phyloP scores from a whole-genome alignment of 2,329 filamentous ascomycete species.

The Sphaceloma murrayae region DNA sequence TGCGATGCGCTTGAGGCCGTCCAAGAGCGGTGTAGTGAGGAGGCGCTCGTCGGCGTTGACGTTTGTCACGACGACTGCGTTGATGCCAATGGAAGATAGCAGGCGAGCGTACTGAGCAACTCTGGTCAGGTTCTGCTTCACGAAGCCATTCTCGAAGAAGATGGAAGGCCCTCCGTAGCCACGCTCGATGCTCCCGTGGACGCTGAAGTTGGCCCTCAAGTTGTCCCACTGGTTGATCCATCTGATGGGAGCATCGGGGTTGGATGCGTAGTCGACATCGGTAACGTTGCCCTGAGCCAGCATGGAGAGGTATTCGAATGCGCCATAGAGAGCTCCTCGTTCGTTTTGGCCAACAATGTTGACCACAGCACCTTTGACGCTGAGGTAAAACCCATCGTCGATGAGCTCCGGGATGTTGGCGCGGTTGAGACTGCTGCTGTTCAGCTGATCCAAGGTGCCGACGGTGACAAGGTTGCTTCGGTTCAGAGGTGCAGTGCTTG shows the following conservation, averaged over 20 bases:
- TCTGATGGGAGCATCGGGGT: constrained; percentile 52
- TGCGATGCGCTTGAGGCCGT: constrained; percentile 53
- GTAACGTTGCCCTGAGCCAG: constrained; percentile 52
- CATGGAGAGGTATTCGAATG: constrained; percentile 58
- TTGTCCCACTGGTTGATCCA: constrained; percentile 72
- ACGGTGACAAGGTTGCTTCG: constrained; percentile 37
- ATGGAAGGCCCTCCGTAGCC: constrained; percentile 60
- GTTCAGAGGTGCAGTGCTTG: too few species aligned
- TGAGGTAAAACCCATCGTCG: constrained; percentile 54
- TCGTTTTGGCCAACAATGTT: constrained; percentile 57
- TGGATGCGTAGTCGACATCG: constrained; percentile 40
- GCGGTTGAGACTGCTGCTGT: constrained; percentile 28
- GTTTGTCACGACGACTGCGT: constrained; percentile 60
- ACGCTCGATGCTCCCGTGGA: constrained; percentile 54
- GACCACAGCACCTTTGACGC: constrained; percentile 38
- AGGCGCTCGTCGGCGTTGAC: constrained; percentile 58
- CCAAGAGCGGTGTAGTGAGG: constrained; percentile 48
- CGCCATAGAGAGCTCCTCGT: constrained; percentile 57
- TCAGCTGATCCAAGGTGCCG: constrained; percentile 41
- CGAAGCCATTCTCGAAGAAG: constrained; percentile 52
- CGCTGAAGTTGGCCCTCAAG: constrained; percentile 29
- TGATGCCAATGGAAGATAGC: constrained; percentile 56
- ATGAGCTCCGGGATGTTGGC: constrained; percentile 35
- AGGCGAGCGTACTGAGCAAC: constrained; percentile 55
- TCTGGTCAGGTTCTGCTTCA: constrained; percentile 51